phyloP scores from a whole-genome alignment of 176 grass and related monocot species.

The Elymus sibiricus region DNA sequence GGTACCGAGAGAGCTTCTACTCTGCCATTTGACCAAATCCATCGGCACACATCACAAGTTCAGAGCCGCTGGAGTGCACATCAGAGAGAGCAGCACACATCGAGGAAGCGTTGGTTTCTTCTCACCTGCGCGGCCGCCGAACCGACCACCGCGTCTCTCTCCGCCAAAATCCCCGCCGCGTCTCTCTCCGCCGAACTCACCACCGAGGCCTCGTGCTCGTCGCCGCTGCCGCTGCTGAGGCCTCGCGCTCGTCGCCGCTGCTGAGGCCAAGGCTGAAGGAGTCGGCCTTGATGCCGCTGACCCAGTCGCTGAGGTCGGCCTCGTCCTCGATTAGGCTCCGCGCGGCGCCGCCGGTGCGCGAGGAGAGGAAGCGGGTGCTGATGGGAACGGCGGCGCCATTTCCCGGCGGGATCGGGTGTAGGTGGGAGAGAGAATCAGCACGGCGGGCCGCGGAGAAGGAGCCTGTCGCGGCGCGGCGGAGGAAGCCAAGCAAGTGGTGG shows the following conservation, averaged over 20 bases:
- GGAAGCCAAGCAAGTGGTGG: slow-evolving; percentile 11
- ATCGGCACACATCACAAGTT: too few species aligned
- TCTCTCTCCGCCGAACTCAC: slow-evolving; percentile 39
- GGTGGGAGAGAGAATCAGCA: neutral
- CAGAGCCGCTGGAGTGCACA: too few species aligned
- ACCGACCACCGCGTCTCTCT: neutral
- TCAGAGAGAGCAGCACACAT: too few species aligned
- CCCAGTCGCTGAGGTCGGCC: slow-evolving; percentile 82
- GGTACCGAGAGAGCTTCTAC: too few species aligned
- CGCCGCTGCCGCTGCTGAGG: too few species aligned
- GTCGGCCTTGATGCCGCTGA: slow-evolving; percentile 67
- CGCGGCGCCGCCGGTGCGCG: slow-evolving; percentile 36
- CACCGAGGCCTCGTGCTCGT: too few species aligned
- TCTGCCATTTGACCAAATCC: too few species aligned
- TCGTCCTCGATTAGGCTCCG: slow-evolving; percentile 83
- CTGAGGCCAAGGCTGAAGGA: slow-evolving; percentile 50
- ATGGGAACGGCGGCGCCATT: slow-evolving; percentile 26
- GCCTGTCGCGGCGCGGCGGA: slow-evolving; percentile 32
- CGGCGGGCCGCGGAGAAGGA: slow-evolving; percentile 24
- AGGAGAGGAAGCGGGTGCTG: slow-evolving; percentile 44
- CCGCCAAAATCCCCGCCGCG: neutral
- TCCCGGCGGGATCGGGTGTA: neutral
- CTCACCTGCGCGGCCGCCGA: neutral
- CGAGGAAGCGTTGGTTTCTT: too few species aligned
- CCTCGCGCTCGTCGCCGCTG: slow-evolving; percentile 57